phyloP scores from a whole-genome alignment of 768 basidiomycete genomes.

The Rossbeevera mucosa region DNA sequence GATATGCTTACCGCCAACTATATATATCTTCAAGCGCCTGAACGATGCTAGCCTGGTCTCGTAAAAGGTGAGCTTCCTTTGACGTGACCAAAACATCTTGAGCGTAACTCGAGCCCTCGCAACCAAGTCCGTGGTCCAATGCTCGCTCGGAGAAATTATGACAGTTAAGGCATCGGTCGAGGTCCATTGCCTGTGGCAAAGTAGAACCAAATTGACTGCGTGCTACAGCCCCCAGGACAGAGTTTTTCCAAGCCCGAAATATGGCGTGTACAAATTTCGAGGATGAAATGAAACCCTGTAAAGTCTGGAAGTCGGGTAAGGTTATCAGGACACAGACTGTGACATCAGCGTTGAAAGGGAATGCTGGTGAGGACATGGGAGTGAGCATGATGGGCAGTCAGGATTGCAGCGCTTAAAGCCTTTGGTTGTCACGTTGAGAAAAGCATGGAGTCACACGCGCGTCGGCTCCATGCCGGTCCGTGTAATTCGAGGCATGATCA shows the following conservation, averaged over 20 bases:
- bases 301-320: conserved; percentile 27
- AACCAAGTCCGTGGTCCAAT: conserved; percentile 9
- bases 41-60: conserved; percentile 23
- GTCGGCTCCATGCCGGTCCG: neutral
- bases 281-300: conserved; percentile 24
- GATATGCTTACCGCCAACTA: conserved; percentile 33
- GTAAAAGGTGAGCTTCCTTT: conserved; percentile 21
- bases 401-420: neutral
- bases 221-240: conserved; percentile 29
- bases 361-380: neutral
- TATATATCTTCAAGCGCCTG: conserved; percentile 35
- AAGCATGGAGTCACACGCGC: neutral
- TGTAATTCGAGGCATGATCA: neutral
- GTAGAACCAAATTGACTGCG: conserved; percentile 28
- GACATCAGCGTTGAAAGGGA: conserved; percentile 26
- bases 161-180: conserved; percentile 17
- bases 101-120: neutral
- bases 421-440: neutral
- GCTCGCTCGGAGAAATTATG: neutral
- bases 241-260: conserved; percentile 28
- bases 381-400: conserved; percentile 1
- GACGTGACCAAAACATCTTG: conserved; percentile 10
- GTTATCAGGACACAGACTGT: conserved; percentile 27
- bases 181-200: conserved; percentile 29
- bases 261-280: conserved; percentile 30